phyloP scores from a whole-genome alignment of 805 yeast species.

The Saccharomycopsis schoenii region DNA sequence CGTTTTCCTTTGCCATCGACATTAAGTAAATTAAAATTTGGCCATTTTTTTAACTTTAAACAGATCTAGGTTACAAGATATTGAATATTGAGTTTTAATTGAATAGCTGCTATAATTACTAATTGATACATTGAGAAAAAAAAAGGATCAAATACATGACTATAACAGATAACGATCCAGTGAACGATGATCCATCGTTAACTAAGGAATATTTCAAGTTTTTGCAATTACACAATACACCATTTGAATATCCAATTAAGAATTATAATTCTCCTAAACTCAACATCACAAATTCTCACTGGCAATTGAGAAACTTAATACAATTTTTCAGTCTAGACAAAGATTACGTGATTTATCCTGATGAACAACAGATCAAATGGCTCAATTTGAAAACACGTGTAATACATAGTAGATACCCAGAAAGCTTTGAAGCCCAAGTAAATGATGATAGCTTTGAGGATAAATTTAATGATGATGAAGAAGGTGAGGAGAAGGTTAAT shows the following conservation, averaged over 20 bases:
- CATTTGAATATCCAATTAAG: constrained; percentile 4
- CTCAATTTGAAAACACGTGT: constrained; percentile 24
- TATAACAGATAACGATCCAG: not conserved
- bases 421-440: not conserved
- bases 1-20: no score
- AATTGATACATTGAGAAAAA: not conserved
- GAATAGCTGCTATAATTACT: not conserved
- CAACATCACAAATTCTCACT: constrained; percentile 37
- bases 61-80: no score
- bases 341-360: constrained; percentile 47
- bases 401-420: not conserved
- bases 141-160: not conserved
- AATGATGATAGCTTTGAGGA: not conserved
- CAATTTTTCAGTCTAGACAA: constrained; percentile 36
- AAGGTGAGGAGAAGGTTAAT: not conserved
- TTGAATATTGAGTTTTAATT: no score
- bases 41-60: no score
- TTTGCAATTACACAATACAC: not conserved
- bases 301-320: constrained; percentile 77
- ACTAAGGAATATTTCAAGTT: not conserved
- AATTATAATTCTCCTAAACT: constrained; percentile 12
- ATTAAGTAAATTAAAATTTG: no score
- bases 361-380: constrained; percentile 40
- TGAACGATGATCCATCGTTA: not conserved
- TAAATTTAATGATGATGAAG: not conserved